Percentiles rank a stretch among this genome's conserved stretches.
phyloP scores from a whole-genome alignment of 805 yeast genomes.

The Nematodospora valgi region DNA sequence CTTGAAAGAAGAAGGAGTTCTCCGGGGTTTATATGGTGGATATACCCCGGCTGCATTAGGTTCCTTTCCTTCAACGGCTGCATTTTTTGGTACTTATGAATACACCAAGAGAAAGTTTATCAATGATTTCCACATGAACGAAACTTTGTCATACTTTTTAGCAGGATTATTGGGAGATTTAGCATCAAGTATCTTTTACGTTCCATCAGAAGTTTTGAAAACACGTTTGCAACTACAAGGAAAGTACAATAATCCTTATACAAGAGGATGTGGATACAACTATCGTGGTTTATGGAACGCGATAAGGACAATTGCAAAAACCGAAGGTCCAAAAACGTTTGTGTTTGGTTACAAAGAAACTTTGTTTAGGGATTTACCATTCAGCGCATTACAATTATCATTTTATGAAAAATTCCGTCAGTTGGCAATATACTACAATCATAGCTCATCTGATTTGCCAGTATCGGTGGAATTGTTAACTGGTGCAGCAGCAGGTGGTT shows the following conservation, averaged over 20 bases:
- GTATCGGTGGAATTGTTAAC: constrained; percentile 66
- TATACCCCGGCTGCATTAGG: constrained; percentile 91
- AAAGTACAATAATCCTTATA: constrained; percentile 71
- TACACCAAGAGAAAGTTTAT: constrained; percentile 69
- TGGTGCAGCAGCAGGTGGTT: constrained; percentile 95
- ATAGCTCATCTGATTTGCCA: constrained; percentile 43
- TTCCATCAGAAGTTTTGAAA: constrained; percentile 92
- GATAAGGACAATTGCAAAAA: constrained; percentile 52
- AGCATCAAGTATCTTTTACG: constrained; percentile 83
- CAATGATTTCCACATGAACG: constrained; percentile 61
- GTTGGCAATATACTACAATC: constrained; percentile 45
- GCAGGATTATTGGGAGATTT: constrained; percentile 96
- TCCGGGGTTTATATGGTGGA: constrained; percentile 87
- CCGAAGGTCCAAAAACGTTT: constrained; percentile 74
- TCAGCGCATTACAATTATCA: constrained; percentile 93
- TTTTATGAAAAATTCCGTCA: constrained; percentile 83
- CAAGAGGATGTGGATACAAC: constrained; percentile 75
- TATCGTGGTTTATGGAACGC: constrained; percentile 77
- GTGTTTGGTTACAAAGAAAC: constrained; percentile 95
- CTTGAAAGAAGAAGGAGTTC: constrained; percentile 78
- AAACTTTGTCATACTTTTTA: constrained; percentile 71
- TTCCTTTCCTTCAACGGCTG: constrained; percentile 88
- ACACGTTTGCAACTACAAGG: constrained; percentile 95
- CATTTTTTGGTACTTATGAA: constrained; percentile 93
- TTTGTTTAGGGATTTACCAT: constrained; percentile 86